phyloP scores from a whole-genome alignment of 2,329 filamentous ascomycete species.

The Pseudogymnoascus sp. region DNA sequence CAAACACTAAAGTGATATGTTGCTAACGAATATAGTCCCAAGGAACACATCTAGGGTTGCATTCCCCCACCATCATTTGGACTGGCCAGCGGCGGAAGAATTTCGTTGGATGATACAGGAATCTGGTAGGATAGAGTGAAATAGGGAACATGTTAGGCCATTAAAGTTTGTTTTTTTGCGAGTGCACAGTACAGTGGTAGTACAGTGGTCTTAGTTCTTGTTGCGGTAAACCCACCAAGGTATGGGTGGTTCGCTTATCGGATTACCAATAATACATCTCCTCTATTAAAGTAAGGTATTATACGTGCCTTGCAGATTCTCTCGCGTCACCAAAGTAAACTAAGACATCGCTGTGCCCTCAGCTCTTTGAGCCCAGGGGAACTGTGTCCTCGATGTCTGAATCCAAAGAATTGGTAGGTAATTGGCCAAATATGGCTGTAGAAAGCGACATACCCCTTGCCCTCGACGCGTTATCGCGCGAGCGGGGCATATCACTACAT shows the following conservation, averaged over 20 bases:
- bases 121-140: too few species aligned
- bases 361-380: not conserved
- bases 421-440: not conserved
- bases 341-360: not conserved
- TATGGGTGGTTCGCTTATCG: not conserved
- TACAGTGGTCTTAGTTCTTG: not conserved
- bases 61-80: not conserved
- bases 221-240: not conserved
- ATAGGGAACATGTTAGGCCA: too few species aligned
- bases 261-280: not conserved
- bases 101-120: not conserved
- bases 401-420: not conserved
- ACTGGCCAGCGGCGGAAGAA: not conserved
- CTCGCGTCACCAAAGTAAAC: not conserved
- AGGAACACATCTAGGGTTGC: not conserved
- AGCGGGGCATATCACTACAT: not conserved
- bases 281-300: not conserved
- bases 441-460: not conserved
- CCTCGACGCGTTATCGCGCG: not conserved
- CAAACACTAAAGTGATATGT: not conserved
- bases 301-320: not conserved
- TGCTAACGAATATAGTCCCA: not conserved
- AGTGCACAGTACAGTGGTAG: not conserved
- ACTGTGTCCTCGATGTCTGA: not conserved
- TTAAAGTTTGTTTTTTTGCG: not conserved